Base-by-base conservation (phyloP, 768 basidiomycete genomes). In the Collybia nuda region DNA sequence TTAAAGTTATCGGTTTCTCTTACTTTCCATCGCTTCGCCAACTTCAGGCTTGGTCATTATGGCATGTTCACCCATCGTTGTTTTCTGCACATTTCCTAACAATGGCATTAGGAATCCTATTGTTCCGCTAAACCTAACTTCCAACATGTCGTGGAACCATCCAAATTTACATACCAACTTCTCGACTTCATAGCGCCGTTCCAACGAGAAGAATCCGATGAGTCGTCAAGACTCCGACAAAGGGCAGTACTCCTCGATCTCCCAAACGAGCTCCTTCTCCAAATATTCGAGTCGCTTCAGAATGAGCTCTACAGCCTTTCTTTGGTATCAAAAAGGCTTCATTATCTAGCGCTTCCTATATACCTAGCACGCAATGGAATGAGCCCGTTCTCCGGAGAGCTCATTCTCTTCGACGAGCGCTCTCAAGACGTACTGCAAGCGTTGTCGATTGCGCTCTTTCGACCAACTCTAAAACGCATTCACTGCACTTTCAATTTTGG, bases 211-310 rank as follows among this genome's bases (percentile, higher is more conserved):
- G 24, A 26, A 26, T 26, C 4, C 24, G 4, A 26, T 26, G 24
- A 7, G 24, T 26, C 24, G 4, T 7, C 24, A 26, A 26, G 24
- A 26, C 24, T 26, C 24, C 24, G 7, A 26, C 19, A 26, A 7
- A 26, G 24, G 3, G 21, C 39, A 7, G 37, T 17, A 21, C 44
- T 67, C 28, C 43, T 61, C 15, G 54, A 59, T 41, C 51, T 70
- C n/a, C 68, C 68, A 1, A 63, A 61, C 17, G 68, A 70, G 48
- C 56, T 67, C 32, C 48, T 67, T n/a, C 53, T 63, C 47, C 40
- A 43, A 19, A 48, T 68, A 23, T 46, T 64, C 29, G 57, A 55
- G 2, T 26, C 24, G 7, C 24, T 26, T 26, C 24, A 26, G 7
- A 58, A 61, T 36, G 59, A 61, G 32, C 48, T 70, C 4, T 60